Conservation (phyloP, 208 protist species). For the Trypanosoma theileri region DNA sequence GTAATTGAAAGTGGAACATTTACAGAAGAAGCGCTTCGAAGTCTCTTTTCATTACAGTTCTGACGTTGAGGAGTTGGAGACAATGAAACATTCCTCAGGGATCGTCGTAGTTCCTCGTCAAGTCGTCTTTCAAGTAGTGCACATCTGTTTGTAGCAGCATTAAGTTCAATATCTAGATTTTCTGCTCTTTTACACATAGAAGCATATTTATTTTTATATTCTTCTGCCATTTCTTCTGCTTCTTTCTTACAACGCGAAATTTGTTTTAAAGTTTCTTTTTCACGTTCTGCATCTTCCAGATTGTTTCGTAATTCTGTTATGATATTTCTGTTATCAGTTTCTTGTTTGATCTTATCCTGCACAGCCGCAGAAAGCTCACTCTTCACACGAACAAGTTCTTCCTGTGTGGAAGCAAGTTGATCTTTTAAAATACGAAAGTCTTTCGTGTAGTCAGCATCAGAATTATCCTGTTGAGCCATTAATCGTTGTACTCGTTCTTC, state of each 20-base stretch:
- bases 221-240: conserved; percentile 38
- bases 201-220: conserved; percentile 45
- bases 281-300: conserved; percentile 40
- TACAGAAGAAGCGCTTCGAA: conserved; percentile 23
- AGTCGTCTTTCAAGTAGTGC: conserved; percentile 67
- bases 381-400: conserved; percentile 43
- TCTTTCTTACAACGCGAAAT: conserved; percentile 32
- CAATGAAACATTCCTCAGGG: conserved; percentile 34
- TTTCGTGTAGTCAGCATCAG: conserved; percentile 59
- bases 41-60: conserved; percentile 8
- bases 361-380: conserved; percentile 45
- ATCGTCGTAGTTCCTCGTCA: conserved; percentile 60
- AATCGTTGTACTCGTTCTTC: conserved; percentile 56
- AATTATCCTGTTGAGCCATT: conserved; percentile 49
- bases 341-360: conserved; percentile 49
- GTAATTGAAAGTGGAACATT: conserved; percentile 20
- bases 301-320: conserved; percentile 50
- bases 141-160: conserved; percentile 54
- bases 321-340: conserved; percentile 38
- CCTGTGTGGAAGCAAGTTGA: conserved; percentile 50
- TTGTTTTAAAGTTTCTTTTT: conserved; percentile 40
- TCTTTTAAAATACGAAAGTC: conserved; percentile 63
- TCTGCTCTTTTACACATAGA: conserved; percentile 46
- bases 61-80: conserved; percentile 20
- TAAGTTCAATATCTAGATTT: conserved; percentile 64